Percentiles rank a stretch among this genome's conserved stretches.
Evolutionary conservation across 345 rosid species (phyloP).

Genomic region (Camelina neglecta): DNA sequence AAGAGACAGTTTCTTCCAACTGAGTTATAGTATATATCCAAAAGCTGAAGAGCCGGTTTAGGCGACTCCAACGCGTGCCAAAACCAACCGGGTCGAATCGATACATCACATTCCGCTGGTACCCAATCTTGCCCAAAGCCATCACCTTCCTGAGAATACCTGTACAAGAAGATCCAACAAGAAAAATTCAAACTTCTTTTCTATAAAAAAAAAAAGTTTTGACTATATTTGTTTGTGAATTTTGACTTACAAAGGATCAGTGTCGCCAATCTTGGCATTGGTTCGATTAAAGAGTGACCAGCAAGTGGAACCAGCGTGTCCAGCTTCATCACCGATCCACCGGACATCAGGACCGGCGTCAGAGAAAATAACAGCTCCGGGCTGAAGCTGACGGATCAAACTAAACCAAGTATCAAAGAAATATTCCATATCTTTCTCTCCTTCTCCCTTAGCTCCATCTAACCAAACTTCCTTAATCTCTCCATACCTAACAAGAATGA

Average conservation of each 20-base stretch:
- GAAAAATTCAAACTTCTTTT: not conserved
- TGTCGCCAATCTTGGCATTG: constrained; percentile 60
- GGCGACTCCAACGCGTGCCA: constrained; percentile 89
- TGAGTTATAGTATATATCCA: constrained; percentile 77
- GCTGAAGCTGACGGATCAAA: constrained; percentile 80
- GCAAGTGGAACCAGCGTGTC: constrained; percentile 67
- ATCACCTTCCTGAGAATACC: constrained; percentile 71
- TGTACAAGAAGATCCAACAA: constrained; percentile 34
- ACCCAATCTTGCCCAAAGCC: constrained; percentile 78
- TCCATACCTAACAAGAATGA: constrained; percentile 60
- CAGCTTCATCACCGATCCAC: constrained; percentile 88
- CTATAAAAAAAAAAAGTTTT: too few species aligned
- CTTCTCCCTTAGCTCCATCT: constrained; percentile 89
- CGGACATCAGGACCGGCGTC: constrained; percentile 86
- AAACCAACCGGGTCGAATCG: constrained; percentile 92
- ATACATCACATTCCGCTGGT: constrained; percentile 92
- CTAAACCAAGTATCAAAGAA: constrained; percentile 79
- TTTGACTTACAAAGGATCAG: constrained; percentile 62
- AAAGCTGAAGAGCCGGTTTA: constrained; percentile 70
- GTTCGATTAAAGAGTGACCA: constrained; percentile 88
- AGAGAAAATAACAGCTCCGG: constrained; percentile 74
- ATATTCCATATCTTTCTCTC: constrained; percentile 79
- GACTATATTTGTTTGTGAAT: too few species aligned
- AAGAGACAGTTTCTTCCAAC: constrained; percentile 80
- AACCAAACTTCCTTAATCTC: constrained; percentile 78